Base-by-base conservation (phyloP, 495 filamentous ascomycete genomes). In the Chaetomidium leptoderma region DNA sequence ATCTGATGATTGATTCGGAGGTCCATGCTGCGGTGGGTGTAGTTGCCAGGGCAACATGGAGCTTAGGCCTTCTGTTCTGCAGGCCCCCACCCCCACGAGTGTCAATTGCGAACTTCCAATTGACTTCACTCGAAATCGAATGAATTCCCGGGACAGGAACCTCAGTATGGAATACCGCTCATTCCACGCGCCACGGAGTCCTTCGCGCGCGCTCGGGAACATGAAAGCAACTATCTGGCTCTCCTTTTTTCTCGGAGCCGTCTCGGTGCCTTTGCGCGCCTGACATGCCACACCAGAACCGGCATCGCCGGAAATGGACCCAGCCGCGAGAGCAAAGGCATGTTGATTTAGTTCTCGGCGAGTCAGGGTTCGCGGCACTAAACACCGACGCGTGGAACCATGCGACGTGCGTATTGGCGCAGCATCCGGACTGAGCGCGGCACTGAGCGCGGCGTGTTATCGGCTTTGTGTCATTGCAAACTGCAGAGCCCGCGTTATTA, bases 11-110 rank as follows among this genome's bases (percentile, higher is more conserved):
- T 9, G 40, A 10, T 10, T 19, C 16, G 36, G 36, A 6, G 1
- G 13, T 39, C 36, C 14, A 39, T 19, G 36, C 36, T 17, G n/a
- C n/a, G n/a, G n/a, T n/a, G n/a, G n/a, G 2, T 30, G 21, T 35
- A 17, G 44, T 53, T 63, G 44, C 26, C 21, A 51, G 43, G 23
- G 54, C n/a, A n/a, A n/a, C n/a, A n/a, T n/a, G n/a, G n/a, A n/a
- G n/a, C n/a, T n/a, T n/a, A n/a, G n/a, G n/a, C n/a, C n/a, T n/a
- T n/a, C n/a, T n/a, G n/a, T n/a, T n/a, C n/a, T n/a, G n/a, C n/a
- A n/a, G n/a, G n/a, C n/a, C n/a, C n/a, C n/a, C n/a, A n/a, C n/a
- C n/a, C n/a, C n/a, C n/a, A n/a, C n/a, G n/a, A n/a, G n/a, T n/a
- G n/a, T n/a, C n/a, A n/a, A n/a, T n/a, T n/a, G n/a, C n/a, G n/a